Base-by-base conservation (phyloP, 495 filamentous ascomycete genomes). In the Neurospora sp. region DNA sequence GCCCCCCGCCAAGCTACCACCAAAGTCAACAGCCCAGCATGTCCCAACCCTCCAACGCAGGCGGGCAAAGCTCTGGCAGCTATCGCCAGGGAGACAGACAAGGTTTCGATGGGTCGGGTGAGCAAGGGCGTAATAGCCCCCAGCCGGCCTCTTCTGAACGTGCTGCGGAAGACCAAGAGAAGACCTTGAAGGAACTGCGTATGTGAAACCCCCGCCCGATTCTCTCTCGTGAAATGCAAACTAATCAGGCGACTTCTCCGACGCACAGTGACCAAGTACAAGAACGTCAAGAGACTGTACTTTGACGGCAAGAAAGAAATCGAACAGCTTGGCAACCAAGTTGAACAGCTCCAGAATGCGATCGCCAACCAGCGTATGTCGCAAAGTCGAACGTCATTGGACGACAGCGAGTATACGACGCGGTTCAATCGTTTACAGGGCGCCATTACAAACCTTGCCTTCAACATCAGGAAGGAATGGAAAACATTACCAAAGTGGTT, bases 241-340 rank as follows among this genome's bases (percentile, higher is more conserved):
- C 40, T 69, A 38, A 74, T 20, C 61, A 6, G 7, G 48, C 66
- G 71, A 53, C 53, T 72, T 61, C 22, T 74, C 35, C 40, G n/a
- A 20, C 16, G 53, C 20, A 40, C 78, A 98, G 94, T 93, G 79
- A 89, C 88, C 75, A 99, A 99, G 84, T 99, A 99, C 79, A 93
- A 93, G 82, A 98, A 98, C 80, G 96, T 99, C 69, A 99, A 99
- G 84, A 89, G 92, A 40, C 91, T 97, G 75, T 99, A 98, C 79
- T 99, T 98, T 79, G 96, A 99, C 72, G 94, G 94, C 76, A 94
- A 96, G 78, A 85, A 90, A 69, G 93, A 97, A 79, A 93, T 98
- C 39, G 92, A 97, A 77, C 89, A 92, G 75, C 90, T 94, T 74
- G 92, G 92, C 75, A 85, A 91, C 68, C 95, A 98, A 79, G 93